Evolutionary conservation across 2,329 filamentous ascomycete species (phyloP).

Genomic region (Aspergillaceae sp.): DNA sequence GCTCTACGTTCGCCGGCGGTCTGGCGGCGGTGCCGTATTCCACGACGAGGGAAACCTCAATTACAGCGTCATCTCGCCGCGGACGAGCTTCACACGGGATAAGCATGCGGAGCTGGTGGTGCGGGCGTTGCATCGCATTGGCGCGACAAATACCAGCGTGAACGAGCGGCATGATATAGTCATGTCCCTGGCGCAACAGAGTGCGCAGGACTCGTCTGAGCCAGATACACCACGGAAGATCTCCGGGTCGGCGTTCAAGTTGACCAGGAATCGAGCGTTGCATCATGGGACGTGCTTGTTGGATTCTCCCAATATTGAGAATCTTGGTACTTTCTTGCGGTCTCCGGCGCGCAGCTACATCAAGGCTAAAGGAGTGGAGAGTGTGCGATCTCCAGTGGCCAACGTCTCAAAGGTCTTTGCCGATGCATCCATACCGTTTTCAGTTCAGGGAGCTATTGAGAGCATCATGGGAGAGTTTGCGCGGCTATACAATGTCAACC

Average conservation of each 20-base stretch:
- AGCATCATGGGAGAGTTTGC: slow-evolving; percentile 59
- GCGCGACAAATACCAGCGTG: slow-evolving; percentile 54
- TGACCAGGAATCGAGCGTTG: slow-evolving; percentile 69
- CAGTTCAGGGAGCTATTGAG: slow-evolving; percentile 39
- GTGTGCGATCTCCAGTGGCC: slow-evolving; percentile 72
- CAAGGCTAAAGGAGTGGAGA: slow-evolving; percentile 77
- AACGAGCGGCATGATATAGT: slow-evolving; percentile 94
- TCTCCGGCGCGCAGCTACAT: slow-evolving; percentile 73
- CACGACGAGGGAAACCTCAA: slow-evolving; percentile 92
- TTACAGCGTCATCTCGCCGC: slow-evolving; percentile 82
- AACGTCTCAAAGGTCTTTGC: slow-evolving; percentile 59
- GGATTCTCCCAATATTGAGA: slow-evolving; percentile 61
- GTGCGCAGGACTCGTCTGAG: slow-evolving; percentile 15
- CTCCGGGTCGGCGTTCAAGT: slow-evolving; percentile 90
- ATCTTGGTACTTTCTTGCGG: slow-evolving; percentile 61
- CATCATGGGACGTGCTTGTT: slow-evolving; percentile 92
- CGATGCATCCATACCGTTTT: slow-evolving; percentile 39
- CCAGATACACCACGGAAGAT: slow-evolving; percentile 57
- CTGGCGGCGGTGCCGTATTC: slow-evolving; percentile 87
- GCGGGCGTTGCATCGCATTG: slow-evolving; percentile 55
- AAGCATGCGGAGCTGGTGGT: slow-evolving; percentile 90
- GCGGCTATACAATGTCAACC: slow-evolving; percentile 51
- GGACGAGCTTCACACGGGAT: slow-evolving; percentile 67
- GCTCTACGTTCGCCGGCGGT: slow-evolving; percentile 70
- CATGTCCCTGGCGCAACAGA: slow-evolving; percentile 39